Percentiles rank a stretch among this genome's conserved stretches.
These are phyloP conservation scores for Sicyos edulis DNA, from an alignment of 306 rosid species.

Conservation along the genomic window DNA sequence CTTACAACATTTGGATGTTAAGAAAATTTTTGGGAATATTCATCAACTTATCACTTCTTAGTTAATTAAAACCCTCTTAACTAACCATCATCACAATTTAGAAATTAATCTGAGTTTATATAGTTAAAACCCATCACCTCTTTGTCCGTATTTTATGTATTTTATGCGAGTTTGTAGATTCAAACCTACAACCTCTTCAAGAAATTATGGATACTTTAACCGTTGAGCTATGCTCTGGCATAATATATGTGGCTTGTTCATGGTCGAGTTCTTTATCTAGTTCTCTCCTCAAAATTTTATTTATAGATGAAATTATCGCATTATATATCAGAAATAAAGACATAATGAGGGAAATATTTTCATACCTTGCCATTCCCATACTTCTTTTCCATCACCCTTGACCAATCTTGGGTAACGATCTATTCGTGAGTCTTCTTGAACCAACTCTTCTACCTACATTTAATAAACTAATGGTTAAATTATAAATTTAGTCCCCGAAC, in stretches of 20 bases:
- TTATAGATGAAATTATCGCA: background rate
- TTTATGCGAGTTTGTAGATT: background rate
- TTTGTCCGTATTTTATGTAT: too few species aligned
- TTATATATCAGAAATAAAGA: slow-evolving; percentile 1
- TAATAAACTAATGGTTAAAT: background rate
- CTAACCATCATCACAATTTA: too few species aligned
- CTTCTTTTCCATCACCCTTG: slow-evolving; percentile 86
- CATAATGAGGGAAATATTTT: background rate
- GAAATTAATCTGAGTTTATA: background rate
- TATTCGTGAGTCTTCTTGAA: slow-evolving; percentile 82
- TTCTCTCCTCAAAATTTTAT: background rate
- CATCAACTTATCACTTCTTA: too few species aligned
- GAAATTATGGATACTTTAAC: background rate
- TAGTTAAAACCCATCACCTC: too few species aligned
- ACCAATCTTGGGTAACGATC: slow-evolving; percentile 82
- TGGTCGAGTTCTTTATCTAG: background rate
- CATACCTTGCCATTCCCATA: slow-evolving; percentile 89
- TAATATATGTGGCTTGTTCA: background rate
- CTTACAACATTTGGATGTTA: too few species aligned
- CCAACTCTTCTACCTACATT: slow-evolving; percentile 73
- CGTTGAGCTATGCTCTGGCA: background rate
- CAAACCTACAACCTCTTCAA: background rate
- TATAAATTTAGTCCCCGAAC: background rate
- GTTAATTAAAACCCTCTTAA: too few species aligned
- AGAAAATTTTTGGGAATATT: too few species aligned